Conservation (phyloP, 2,329 filamentous ascomycete genomes). For the Fusarium sp. region DNA sequence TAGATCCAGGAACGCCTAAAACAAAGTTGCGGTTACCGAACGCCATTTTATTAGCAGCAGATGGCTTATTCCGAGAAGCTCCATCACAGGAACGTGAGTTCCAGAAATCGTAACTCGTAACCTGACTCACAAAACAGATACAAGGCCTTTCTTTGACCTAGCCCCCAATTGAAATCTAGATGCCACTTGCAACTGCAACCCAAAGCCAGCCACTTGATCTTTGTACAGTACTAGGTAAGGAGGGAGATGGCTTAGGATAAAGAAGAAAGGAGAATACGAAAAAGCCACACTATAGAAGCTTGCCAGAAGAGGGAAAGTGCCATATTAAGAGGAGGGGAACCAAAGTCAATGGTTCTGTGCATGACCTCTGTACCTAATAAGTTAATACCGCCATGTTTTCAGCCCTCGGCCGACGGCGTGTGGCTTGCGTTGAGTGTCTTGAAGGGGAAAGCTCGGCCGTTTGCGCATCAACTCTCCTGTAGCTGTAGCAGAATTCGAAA, state of each 20-base stretch:
- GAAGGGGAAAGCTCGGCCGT: conserved; percentile 38
- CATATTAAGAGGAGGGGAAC: neutral
- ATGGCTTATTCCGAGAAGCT: conserved; percentile 17
- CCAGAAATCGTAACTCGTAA: conserved; percentile 16
- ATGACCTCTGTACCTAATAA: neutral
- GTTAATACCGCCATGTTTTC: conserved; percentile 8
- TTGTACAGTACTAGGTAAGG: too few relatives aligned
- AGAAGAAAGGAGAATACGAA: conserved; percentile 24
- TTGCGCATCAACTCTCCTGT: conserved; percentile 13
- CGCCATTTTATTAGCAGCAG: conserved; percentile 18
- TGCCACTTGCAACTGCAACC: conserved; percentile 21
- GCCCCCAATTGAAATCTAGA: conserved; percentile 4
- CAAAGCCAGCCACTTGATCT: conserved; percentile 7
- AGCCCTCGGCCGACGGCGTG: conserved; percentile 15
- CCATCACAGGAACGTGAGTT: neutral
- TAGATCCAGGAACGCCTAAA: conserved; percentile 27
- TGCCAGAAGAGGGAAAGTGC: conserved; percentile 8
- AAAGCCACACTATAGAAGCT: conserved; percentile 10
- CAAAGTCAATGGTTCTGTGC: conserved; percentile 4
- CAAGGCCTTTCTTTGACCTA: neutral
- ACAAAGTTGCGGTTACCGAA: conserved; percentile 31
- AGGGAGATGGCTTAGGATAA: neutral
- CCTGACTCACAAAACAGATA: neutral
- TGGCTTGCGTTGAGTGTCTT: conserved; percentile 33
- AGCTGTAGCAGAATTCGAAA: neutral